These are phyloP conservation scores for Eucommia ulmoides DNA, from an alignment of 257 asterid genomes.

Conservation along the genomic window DNA sequence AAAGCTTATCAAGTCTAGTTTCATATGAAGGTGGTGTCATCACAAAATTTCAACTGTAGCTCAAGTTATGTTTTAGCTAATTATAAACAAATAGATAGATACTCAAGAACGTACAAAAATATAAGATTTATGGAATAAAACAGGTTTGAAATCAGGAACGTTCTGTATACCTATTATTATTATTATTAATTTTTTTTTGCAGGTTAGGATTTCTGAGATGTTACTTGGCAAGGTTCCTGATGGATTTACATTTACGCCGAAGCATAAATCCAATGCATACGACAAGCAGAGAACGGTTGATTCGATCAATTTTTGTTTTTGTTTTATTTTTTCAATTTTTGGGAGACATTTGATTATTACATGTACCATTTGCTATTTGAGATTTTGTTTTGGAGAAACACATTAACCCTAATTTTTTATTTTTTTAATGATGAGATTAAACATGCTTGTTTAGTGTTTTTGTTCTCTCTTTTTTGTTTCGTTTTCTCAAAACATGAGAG, in stretches of 20 bases:
- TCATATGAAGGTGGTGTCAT: too few relatives aligned
- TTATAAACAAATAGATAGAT: not conserved
- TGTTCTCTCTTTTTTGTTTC: too few relatives aligned
- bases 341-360: not conserved
- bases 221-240: conserved; percentile 86
- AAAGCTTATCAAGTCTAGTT: too few relatives aligned
- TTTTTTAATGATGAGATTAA: not conserved
- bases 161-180: not conserved
- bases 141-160: not conserved
- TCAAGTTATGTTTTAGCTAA: too few relatives aligned
- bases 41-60: too few relatives aligned
- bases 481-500: too few relatives aligned
- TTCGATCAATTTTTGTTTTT: not conserved
- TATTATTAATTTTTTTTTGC: conserved; percentile 16
- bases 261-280: conserved; percentile 91
- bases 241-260: conserved; percentile 81
- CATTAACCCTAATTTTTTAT: not conserved
- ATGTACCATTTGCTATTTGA: not conserved
- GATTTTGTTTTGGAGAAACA: too few relatives aligned
- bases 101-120: not conserved
- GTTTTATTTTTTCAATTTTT: too few relatives aligned
- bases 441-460: not conserved
- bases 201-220: conserved; percentile 89
- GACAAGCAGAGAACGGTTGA: conserved; percentile 89
- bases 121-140: not conserved